A percentile compares a stretch with the other conserved stretches of the same genome.
These are phyloP conservation scores for Nakazawaea ernobii DNA, from an alignment of 805 yeast genomes.

Conservation along the genomic window DNA sequence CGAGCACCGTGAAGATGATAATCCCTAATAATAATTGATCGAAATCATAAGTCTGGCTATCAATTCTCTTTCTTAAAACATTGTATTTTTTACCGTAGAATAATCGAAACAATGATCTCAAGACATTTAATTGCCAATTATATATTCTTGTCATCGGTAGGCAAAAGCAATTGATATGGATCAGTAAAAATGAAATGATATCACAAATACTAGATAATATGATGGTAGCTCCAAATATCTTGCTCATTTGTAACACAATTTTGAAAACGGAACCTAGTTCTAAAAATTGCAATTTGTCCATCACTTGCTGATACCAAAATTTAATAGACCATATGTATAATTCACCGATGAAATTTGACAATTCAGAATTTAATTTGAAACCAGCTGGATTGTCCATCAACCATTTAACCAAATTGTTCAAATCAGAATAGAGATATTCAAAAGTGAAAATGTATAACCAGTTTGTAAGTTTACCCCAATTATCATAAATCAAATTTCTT, in stretches of 20 bases:
- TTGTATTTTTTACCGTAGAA: slow-evolving; percentile 89
- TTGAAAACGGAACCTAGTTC: background rate
- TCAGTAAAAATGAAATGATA: slow-evolving; percentile 49
- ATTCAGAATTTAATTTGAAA: slow-evolving; percentile 80
- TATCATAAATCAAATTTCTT: slow-evolving; percentile 39
- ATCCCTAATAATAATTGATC: slow-evolving; percentile 90
- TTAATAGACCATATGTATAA: slow-evolving; percentile 79
- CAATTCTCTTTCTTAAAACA: slow-evolving; percentile 78
- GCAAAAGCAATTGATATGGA: slow-evolving; percentile 75
- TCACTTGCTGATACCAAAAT: slow-evolving; percentile 41
- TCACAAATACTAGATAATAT: slow-evolving; percentile 65
- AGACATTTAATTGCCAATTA: slow-evolving; percentile 61
- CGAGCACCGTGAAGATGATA: slow-evolving; percentile 70
- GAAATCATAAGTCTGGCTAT: slow-evolving; percentile 74
- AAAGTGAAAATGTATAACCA: slow-evolving; percentile 16
- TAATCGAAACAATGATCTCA: slow-evolving; percentile 72
- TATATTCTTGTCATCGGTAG: slow-evolving; percentile 74
- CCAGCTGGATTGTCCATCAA: slow-evolving; percentile 91
- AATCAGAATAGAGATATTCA: slow-evolving; percentile 26
- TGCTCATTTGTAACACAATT: slow-evolving; percentile 11
- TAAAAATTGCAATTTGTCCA: slow-evolving; percentile 15
- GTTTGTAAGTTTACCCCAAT: slow-evolving; percentile 21
- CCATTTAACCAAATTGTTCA: slow-evolving; percentile 54
- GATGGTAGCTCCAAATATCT: slow-evolving; percentile 57
- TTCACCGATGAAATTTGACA: slow-evolving; percentile 82